Percentiles rank a stretch among this genome's conserved stretches.
Conservation (phyloP, 495 filamentous ascomycete species). For the Podospora fimiseda region DNA sequence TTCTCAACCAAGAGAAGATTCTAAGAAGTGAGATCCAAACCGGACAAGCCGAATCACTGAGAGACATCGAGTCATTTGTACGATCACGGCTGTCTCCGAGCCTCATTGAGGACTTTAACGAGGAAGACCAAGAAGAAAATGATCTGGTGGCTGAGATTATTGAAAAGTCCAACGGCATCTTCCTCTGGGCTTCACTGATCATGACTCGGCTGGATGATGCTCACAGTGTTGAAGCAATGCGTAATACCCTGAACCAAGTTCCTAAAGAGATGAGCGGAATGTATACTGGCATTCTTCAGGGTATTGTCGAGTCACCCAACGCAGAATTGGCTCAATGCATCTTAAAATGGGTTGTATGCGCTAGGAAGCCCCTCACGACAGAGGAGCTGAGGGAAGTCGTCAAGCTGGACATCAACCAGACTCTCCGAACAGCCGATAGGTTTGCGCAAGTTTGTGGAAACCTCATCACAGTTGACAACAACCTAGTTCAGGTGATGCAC, state of each 20-base stretch:
- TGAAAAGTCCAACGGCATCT: constrained; percentile 18
- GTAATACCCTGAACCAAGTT: constrained; percentile 12
- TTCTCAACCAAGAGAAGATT: constrained; percentile 10
- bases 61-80: constrained; percentile 13
- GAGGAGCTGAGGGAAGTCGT: constrained; percentile 18
- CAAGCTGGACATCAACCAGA: constrained; percentile 17
- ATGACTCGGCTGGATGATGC: constrained; percentile 11
- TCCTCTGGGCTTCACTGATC: constrained; percentile 17
- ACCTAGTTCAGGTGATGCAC: constrained; percentile 19
- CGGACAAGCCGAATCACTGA: constrained; percentile 13
- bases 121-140: background rate
- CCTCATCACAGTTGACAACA: constrained; percentile 17
- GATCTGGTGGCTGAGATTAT: constrained; percentile 11
- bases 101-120: constrained; percentile 11
- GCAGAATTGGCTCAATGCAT: constrained; percentile 17
- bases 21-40: constrained; percentile 9
- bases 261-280: constrained; percentile 21
- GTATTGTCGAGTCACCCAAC: constrained; percentile 10
- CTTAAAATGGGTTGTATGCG: constrained; percentile 20
- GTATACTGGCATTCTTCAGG: constrained; percentile 14
- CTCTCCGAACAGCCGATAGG: constrained; percentile 11
- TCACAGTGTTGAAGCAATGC: constrained; percentile 15
- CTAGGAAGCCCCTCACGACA: constrained; percentile 9
- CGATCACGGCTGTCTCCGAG: constrained; percentile 6
- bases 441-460: constrained; percentile 17